Evolutionary conservation across 2,329 filamentous ascomycete species (phyloP), one percentile per base, ranked within the genome.

Genomic region (Fusarium tuaranense): DNA sequence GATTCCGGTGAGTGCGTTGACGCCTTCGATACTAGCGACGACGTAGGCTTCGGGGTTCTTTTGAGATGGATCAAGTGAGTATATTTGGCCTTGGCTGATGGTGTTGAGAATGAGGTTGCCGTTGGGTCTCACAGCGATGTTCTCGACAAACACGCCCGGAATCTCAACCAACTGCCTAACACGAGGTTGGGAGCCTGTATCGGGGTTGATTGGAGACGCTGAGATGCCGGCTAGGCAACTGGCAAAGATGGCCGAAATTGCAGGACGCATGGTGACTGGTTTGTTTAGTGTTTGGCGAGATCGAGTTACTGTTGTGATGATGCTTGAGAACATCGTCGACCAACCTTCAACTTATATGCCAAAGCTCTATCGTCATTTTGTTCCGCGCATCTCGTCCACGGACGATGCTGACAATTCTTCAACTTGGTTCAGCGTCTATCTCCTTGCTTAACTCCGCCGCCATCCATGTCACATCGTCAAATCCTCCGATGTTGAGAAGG

Each of bases 41-140:
- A 32, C 16, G 0, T 22, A 8, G 1, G 30, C 16, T 0, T 22
- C 10, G 7, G 36, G 22, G 6, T 30, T 10, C 0, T 5, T 14
- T 3, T 22, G 7, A 6, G n/a, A 13, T 0, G 41, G 30, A 18
- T 66, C 20, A 1, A 67, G 36, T 2, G 57, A 53, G 39, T 46
- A 71, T 7, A 71, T 12, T 5, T 55, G 20, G 4, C 27, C 34
- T 8, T 59, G 34, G 25, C 39, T 48, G 8, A 71, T 30, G 5
- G 57, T 46, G 48, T 13, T 71, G 10, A 71, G 57, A 5, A 71
- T 10, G 25, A 70, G 67, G 46, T 71, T 20, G 1, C 69, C 69
- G 14, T 67, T 71, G 13, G 57, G 38, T 32, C 69, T 20, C 22
- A 18, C 18, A 2, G n/a, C 63, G 9, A 44, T n/a, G 12, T 70